Evolutionary conservation across 192 early-diverging fungal genomes (phyloP).

Genomic region (Rhizoclosmatium sp.): DNA sequence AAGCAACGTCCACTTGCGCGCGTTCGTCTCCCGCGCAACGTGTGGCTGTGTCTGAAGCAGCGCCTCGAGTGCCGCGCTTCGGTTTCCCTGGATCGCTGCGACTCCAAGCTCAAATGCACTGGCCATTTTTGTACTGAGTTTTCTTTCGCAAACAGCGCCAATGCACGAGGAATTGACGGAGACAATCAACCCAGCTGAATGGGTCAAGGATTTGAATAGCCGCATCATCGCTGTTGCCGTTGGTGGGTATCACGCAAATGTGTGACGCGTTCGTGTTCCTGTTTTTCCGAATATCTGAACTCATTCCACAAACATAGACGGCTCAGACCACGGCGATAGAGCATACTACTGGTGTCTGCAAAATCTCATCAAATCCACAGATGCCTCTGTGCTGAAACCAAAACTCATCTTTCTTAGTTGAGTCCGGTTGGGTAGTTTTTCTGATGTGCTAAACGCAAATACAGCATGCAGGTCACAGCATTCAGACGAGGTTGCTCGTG

Average conservation of each 20-base stretch:
- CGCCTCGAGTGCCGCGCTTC: neutral
- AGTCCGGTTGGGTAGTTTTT: neutral
- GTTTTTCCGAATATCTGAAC: neutral
- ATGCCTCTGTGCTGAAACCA: neutral
- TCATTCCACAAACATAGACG: neutral
- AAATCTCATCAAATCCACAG: neutral
- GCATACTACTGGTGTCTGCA: neutral
- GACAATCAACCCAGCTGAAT: too few relatives aligned
- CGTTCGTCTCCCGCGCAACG: slow-evolving; percentile 13
- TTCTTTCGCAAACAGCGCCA: too few relatives aligned
- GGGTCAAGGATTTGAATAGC: too few relatives aligned
- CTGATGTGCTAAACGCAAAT: neutral
- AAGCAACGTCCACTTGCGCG: slow-evolving; percentile 27
- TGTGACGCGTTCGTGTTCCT: neutral
- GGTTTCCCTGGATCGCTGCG: neutral
- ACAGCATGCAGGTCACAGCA: slow-evolving; percentile 6
- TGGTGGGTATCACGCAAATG: too few relatives aligned
- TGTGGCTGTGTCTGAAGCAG: neutral
- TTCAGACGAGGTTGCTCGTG: neutral
- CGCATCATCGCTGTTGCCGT: too few relatives aligned
- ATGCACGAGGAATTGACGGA: too few relatives aligned
- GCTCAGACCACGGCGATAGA: too few relatives aligned
- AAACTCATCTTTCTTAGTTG: neutral
- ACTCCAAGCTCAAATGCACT: neutral
- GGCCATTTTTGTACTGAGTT: neutral